phyloP scores from a whole-genome alignment of 805 yeast species.

The Yarrowia alimentaria region DNA sequence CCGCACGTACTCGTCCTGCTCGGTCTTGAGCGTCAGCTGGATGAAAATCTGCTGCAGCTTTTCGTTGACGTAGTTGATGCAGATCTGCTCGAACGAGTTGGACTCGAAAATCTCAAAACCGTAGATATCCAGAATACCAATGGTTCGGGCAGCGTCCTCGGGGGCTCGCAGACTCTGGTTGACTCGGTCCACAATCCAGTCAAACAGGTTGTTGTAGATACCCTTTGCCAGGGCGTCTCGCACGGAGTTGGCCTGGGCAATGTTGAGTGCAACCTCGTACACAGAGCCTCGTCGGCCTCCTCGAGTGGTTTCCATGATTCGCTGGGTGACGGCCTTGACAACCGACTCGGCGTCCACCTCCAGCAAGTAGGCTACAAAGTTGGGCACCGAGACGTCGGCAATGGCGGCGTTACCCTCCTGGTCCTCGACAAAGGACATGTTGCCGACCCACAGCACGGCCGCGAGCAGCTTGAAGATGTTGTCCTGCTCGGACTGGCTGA shows the following conservation, averaged over 20 bases:
- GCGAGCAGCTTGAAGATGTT: slow-evolving; percentile 82
- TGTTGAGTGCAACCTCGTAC: slow-evolving; percentile 89
- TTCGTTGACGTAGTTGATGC: slow-evolving; percentile 94
- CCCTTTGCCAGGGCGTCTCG: slow-evolving; percentile 95
- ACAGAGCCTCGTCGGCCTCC: slow-evolving; percentile 89
- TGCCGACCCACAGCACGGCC: slow-evolving; percentile 91
- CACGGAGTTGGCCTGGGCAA: slow-evolving; percentile 86
- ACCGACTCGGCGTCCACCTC: slow-evolving; percentile 72
- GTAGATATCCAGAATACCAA: slow-evolving; percentile 92
- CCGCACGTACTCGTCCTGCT: slow-evolving; percentile 94
- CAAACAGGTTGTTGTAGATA: slow-evolving; percentile 85
- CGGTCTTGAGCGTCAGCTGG: slow-evolving; percentile 91
- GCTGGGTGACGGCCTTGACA: slow-evolving; percentile 66
- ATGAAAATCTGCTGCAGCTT: slow-evolving; percentile 95
- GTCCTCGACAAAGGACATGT: slow-evolving; percentile 79
- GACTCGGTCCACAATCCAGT: slow-evolving; percentile 93
- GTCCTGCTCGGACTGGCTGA: slow-evolving; percentile 80
- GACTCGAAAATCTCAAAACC: slow-evolving; percentile 96
- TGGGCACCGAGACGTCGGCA: slow-evolving; percentile 85
- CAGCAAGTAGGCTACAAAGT: slow-evolving; percentile 86
- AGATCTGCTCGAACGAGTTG: slow-evolving; percentile 91
- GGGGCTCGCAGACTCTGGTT: slow-evolving; percentile 67
- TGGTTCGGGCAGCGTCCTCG: slow-evolving; percentile 55
- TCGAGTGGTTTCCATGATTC: slow-evolving; percentile 86
- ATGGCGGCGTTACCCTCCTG: slow-evolving; percentile 82